phyloP scores from a whole-genome alignment of 768 basidiomycete species.

The Clavaria fumosa region DNA sequence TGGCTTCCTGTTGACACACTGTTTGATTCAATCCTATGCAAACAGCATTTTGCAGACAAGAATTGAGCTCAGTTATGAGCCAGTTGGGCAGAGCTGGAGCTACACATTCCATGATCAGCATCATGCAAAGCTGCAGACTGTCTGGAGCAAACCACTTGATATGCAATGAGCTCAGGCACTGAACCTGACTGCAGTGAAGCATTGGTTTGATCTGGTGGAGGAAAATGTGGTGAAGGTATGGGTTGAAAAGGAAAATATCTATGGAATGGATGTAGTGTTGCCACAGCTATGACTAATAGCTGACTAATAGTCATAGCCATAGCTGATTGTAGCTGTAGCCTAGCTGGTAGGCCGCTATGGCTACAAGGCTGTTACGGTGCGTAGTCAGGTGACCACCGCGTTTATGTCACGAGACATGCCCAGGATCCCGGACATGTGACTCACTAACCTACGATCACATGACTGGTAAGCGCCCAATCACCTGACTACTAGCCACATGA shows the following conservation, averaged over 20 bases:
- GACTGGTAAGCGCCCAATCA: too few species aligned
- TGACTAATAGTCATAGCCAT: too few species aligned
- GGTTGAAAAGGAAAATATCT: slow-evolving; percentile 14
- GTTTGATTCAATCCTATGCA: slow-evolving; percentile 8
- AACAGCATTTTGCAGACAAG: slow-evolving; percentile 9
- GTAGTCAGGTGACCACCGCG: too few species aligned
- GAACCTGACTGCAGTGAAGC: slow-evolving; percentile 17
- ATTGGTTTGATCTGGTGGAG: slow-evolving; percentile 20
- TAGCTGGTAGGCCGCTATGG: too few species aligned
- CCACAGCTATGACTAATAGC: too few species aligned
- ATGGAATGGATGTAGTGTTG: slow-evolving; percentile 24
- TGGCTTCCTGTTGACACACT: slow-evolving; percentile 7
- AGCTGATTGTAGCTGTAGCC: too few species aligned
- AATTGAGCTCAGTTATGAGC: slow-evolving; percentile 5
- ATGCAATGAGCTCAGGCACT: slow-evolving; percentile 16
- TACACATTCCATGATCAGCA: slow-evolving; percentile 15
- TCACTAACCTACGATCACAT: too few species aligned
- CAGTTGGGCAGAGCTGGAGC: slow-evolving; percentile 13
- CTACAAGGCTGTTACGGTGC: too few species aligned
- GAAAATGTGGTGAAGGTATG: slow-evolving; percentile 14
- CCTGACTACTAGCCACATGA: too few species aligned
- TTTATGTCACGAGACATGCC: too few species aligned
- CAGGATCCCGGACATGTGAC: too few species aligned
- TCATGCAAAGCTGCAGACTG: slow-evolving; percentile 15
- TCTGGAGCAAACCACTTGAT: slow-evolving; percentile 21